phyloP scores from a whole-genome alignment of 345 rosid genomes.

The Eucalyptus sp. region DNA sequence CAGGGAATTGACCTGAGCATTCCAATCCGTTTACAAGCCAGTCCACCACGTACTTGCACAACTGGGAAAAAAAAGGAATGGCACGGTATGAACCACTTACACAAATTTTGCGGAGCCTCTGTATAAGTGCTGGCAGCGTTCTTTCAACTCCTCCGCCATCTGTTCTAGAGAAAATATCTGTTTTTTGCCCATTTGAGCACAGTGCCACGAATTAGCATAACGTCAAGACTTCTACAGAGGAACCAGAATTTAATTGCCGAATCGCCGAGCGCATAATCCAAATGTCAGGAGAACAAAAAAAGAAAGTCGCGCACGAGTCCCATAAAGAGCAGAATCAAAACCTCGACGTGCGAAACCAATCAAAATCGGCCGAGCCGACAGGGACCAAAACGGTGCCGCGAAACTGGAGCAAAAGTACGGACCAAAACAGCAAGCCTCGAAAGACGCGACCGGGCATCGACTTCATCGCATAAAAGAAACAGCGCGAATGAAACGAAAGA shows the following conservation, averaged over 20 bases:
- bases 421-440: background rate
- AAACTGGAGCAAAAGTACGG: background rate
- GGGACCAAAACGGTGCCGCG: background rate
- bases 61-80: background rate
- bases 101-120: slow-evolving; percentile 54
- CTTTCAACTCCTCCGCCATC: slow-evolving; percentile 53
- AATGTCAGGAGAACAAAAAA: background rate
- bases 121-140: slow-evolving; percentile 61
- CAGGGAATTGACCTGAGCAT: background rate
- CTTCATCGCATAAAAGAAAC: background rate
- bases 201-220: background rate
- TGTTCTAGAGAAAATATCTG: slow-evolving; percentile 52
- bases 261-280: background rate
- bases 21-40: background rate
- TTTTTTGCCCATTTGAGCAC: background rate
- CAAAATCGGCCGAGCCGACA: background rate
- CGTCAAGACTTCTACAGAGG: background rate
- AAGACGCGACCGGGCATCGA: background rate
- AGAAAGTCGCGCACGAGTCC: background rate
- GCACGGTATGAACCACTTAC: slow-evolving; percentile 19
- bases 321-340: background rate
- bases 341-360: background rate
- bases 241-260: background rate
- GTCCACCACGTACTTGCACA: background rate
- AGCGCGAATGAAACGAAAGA: background rate